Percentiles rank a stretch among this genome's conserved stretches.
These are phyloP conservation scores for Pulveroboletus sp. DNA, from an alignment of 768 basidiomycete species.

Conservation along the genomic window DNA sequence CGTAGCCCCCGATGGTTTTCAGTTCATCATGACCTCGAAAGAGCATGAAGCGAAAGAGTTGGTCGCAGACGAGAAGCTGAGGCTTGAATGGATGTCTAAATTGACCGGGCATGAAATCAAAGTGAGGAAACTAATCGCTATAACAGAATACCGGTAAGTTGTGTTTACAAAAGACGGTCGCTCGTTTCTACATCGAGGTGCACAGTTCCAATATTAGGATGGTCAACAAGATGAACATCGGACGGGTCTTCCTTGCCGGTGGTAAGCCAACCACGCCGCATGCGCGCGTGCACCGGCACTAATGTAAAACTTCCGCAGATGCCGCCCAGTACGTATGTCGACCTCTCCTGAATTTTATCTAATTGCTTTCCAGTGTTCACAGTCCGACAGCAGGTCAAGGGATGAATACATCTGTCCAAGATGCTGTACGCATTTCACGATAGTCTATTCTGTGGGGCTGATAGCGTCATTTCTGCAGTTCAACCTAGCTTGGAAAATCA, in stretches of 20 bases:
- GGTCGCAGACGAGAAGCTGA: slow-evolving; percentile 18
- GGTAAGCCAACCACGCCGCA: slow-evolving; percentile 23
- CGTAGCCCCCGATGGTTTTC: slow-evolving; percentile 19
- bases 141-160: slow-evolving; percentile 28
- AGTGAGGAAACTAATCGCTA: slow-evolving; percentile 25
- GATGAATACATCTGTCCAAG: slow-evolving; percentile 36
- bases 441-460: not conserved
- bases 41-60: slow-evolving; percentile 13
- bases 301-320: slow-evolving; percentile 29
- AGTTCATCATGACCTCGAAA: slow-evolving; percentile 3
- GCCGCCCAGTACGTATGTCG: slow-evolving; percentile 36
- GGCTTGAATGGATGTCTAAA: slow-evolving; percentile 30
- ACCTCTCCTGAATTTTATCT: not conserved
- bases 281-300: not conserved
- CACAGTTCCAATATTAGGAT: slow-evolving; percentile 46
- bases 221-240: slow-evolving; percentile 39
- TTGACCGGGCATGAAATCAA: slow-evolving; percentile 27
- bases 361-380: slow-evolving; percentile 14
- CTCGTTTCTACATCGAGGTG: not conserved
- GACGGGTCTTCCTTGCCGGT: slow-evolving; percentile 45
- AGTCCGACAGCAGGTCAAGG: slow-evolving; percentile 30
- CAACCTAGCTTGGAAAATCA: slow-evolving; percentile 46
- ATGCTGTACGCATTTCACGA: slow-evolving; percentile 31
- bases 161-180: not conserved
- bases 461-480: slow-evolving; percentile 20